Base-by-base conservation (phyloP, 2,329 filamentous ascomycete genomes). In the Coleophoma crateriformis region DNA sequence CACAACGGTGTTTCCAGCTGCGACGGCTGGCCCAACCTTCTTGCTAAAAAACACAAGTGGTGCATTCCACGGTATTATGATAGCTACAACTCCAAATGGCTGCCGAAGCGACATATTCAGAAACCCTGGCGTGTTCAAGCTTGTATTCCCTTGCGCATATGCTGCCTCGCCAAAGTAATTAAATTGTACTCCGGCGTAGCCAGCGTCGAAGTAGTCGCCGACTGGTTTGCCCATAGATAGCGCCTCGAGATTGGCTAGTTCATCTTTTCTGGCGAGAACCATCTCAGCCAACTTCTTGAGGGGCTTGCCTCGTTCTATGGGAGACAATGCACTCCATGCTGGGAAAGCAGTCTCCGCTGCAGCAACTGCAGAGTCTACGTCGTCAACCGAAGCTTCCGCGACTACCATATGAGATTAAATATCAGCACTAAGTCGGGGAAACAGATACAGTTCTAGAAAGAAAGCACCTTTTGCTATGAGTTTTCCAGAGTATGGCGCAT, bases 111-210 rank as follows among this genome's bases (percentile, higher is more conserved):
- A 89, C 65, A 90, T 90, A 3, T 84, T 85, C 52, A 90, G 76
- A 67, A 89, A 90, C 45, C 73, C 68, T 0, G 80, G 77, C 1
- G 77, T 79, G 11, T 84, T 84, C 53, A 85, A 81, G 57, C 90
- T 87, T 20, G 84, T 83, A 61, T 86, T 79, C 22, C 87, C 87
- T 51, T 82, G 81, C 51, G 85, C 81, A 72, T 91, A 90, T 70
- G 90, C 86, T 38, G 85, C 83, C 64, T 77, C 89, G 51, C 87
- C 87, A 59, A 90, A 90, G 68, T 90, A 90, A 55, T 82, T 81
- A 55, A 85, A 69, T 1, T 73, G 73, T 7, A 65, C 68, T 45
- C 83, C 70, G n/a, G 83, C 74, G 58, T 14, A 19, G 11, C 38
- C 41, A 7, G 45, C 45, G 15, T 37, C 35, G 45, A 34, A 15